Base-by-base conservation (phyloP, 1,284 basidiomycete genomes). In the Waitea zeae region DNA sequence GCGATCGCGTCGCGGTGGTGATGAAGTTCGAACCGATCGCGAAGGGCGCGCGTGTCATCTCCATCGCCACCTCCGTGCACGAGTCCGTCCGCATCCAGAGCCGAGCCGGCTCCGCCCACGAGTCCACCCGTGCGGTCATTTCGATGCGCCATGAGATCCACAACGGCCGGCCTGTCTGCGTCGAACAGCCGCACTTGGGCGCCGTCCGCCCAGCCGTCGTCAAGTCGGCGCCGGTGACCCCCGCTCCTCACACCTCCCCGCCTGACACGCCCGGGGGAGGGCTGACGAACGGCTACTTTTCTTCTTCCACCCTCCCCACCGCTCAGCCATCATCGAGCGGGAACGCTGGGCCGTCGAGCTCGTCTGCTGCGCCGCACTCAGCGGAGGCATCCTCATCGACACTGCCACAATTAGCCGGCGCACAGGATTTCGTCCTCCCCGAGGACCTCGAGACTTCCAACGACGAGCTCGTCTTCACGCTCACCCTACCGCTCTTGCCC, bases 1-100 rank as follows among this genome's bases (percentile, higher is more conserved):
- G 89, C 4, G 88, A 93, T 53, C 67, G 65, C 12, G 60, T 93
- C 37, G 79, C 77, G 0, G 77, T 84, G 1, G 61, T 81, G 14
- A 67, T 88, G 55, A 93, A 92, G 53, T 86, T 93, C 50, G 75
- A 75, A 34, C 89, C 90, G 0, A 59, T 93, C 7, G 61, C 67
- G 27, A 95, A 96, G 52, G 90, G 90, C 9, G 76, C 83, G 4
- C 59, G 64, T 29, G 77, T 95, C 7, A 55, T 73, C 3, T 67
- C 56, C 35, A 65, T 92, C 17, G 59, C 62, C 17, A 81, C 77
- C 2, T 66, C 71, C 4, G 61, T 95, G 37, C 74, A 78, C 41
- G 88, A 93, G 56, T 69, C 73, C 5, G 70, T 75, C 3, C 81
- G 78, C 52, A 58, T 80, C 12, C 67, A 65, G 42, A 57, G 59